These are phyloP conservation scores for Talaromyces sp. DNA, from an alignment of 2,329 filamentous ascomycete genomes.

Conservation along the genomic window DNA sequence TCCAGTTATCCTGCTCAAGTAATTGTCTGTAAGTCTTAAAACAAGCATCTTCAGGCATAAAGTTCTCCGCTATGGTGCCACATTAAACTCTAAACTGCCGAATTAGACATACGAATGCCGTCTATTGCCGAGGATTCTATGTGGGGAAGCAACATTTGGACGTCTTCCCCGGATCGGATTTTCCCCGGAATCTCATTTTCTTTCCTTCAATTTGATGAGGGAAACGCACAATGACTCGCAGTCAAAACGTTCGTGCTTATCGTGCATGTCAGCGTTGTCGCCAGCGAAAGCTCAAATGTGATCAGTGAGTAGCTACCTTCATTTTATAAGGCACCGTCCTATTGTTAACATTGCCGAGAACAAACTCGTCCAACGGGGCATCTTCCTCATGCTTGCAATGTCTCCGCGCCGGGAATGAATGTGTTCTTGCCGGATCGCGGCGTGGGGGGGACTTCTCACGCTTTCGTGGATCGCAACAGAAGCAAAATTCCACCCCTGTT, in stretches of 20 bases:
- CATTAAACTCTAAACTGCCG: too few relatives aligned
- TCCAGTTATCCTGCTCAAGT: too few relatives aligned
- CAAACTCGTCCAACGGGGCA: neutral
- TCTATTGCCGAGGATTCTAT: neutral
- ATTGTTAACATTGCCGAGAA: neutral
- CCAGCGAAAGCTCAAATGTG: conserved; percentile 16
- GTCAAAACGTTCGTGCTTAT: conserved; percentile 11
- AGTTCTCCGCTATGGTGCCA: too few relatives aligned
- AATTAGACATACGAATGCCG: too few relatives aligned
- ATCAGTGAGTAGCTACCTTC: conserved; percentile 7
- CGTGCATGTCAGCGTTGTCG: conserved; percentile 15
- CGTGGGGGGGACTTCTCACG: conserved; percentile 14
- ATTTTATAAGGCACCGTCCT: neutral
- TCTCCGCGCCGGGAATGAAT: neutral
- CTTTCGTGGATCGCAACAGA: neutral
- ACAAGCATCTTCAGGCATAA: too few relatives aligned
- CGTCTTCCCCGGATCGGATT: neutral
- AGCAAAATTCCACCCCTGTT: neutral
- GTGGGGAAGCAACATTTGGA: neutral
- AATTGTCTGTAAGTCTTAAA: too few relatives aligned
- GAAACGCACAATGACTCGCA: conserved; percentile 3
- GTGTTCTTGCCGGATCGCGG: conserved; percentile 8
- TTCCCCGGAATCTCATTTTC: neutral
- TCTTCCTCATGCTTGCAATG: conserved; percentile 4
- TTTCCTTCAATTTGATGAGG: neutral